Conservation (phyloP, 495 filamentous ascomycete species). For the Pseudevernia furfuracea region DNA sequence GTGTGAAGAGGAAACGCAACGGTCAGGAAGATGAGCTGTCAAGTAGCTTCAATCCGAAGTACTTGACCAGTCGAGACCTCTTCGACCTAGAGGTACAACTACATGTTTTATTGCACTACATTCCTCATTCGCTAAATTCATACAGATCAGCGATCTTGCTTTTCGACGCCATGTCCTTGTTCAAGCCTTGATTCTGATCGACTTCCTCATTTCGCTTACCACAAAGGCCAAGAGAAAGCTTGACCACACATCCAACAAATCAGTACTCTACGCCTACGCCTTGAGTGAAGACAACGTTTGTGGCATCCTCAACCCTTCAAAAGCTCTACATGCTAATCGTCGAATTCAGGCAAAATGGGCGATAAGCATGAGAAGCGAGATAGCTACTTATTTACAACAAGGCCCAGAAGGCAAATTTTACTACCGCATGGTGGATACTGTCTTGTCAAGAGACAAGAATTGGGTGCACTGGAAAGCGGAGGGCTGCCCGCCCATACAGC, state of each 20-base stretch:
- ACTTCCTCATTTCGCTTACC: slow-evolving; percentile 85
- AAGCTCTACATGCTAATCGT: not conserved
- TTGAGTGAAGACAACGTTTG: slow-evolving; percentile 75
- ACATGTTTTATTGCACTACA: not conserved
- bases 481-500: slow-evolving; percentile 77
- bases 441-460: slow-evolving; percentile 89
- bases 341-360: slow-evolving; percentile 62
- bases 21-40: slow-evolving; percentile 55
- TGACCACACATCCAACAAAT: slow-evolving; percentile 64
- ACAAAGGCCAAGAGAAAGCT: slow-evolving; percentile 73
- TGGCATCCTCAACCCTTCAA: not conserved
- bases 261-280: slow-evolving; percentile 71
- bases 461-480: slow-evolving; percentile 98
- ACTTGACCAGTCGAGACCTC: slow-evolving; percentile 86
- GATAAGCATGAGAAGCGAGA: slow-evolving; percentile 57
- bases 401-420: slow-evolving; percentile 82
- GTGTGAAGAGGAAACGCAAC: slow-evolving; percentile 64
- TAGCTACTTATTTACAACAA: slow-evolving; percentile 71
- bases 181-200: slow-evolving; percentile 85
- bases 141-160: slow-evolving; percentile 79
- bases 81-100: slow-evolving; percentile 80
- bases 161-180: slow-evolving; percentile 91
- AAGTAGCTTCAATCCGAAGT: slow-evolving; percentile 89
- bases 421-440: slow-evolving; percentile 90
- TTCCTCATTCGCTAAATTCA: not conserved